A percentile compares a stretch with the other conserved stretches of the same genome.
These are phyloP conservation scores for Setomelanomma holmii DNA, from an alignment of 2,329 filamentous ascomycete genomes.

Conservation along the genomic window DNA sequence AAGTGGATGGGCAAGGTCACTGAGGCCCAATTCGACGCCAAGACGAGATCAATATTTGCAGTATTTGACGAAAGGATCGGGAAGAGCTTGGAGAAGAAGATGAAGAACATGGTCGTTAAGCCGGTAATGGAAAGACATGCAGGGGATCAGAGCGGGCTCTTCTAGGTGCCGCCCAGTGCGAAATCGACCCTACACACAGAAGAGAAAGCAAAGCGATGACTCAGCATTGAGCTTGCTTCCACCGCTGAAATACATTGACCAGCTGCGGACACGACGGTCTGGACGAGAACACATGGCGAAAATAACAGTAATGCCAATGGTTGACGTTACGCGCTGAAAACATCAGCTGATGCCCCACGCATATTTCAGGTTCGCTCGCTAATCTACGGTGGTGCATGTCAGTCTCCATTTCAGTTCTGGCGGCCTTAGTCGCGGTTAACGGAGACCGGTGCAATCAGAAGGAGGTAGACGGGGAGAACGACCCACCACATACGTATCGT, in stretches of 20 bases:
- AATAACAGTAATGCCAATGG: no score
- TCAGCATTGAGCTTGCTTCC: neutral
- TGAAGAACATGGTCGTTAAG: constrained; percentile 8
- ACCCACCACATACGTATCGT: constrained; percentile 1
- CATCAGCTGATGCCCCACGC: neutral
- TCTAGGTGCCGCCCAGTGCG: neutral
- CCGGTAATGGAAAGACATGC: constrained; percentile 4
- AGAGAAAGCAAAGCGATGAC: neutral
- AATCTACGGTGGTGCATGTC: neutral
- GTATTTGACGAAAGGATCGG: constrained; percentile 3
- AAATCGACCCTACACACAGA: neutral
- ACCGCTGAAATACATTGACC: neutral
- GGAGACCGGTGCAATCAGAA: neutral
- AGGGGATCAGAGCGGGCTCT: neutral
- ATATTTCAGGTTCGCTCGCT: neutral
- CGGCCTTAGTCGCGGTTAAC: neutral
- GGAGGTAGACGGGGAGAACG: neutral
- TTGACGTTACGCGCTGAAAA: no score
- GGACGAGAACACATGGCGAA: no score
- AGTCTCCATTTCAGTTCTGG: neutral
- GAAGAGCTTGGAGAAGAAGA: constrained; percentile 10
- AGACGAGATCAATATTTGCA: constrained; percentile 12
- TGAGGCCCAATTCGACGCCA: constrained; percentile 3
- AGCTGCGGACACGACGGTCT: no score
- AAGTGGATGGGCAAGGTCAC: constrained; percentile 7